Conservation (phyloP, 2,329 filamentous ascomycete species). For the Aureobasidium sp. region DNA sequence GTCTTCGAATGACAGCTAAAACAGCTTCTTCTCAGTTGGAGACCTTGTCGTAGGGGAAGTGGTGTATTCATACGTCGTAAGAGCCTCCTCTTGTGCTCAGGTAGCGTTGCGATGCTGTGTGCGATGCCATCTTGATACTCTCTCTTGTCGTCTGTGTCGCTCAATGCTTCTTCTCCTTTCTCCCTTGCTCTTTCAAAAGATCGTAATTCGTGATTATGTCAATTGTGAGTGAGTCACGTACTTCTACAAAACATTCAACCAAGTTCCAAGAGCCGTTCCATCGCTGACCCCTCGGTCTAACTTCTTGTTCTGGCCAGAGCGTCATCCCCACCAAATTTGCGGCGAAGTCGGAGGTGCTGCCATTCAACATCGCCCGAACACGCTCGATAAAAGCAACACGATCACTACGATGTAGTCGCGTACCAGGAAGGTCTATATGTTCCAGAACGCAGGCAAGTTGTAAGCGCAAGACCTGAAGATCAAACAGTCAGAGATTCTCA, state of each 20-base stretch:
- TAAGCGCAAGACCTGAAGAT: too few relatives aligned
- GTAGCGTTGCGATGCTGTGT: constrained; percentile 53
- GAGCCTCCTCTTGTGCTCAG: constrained; percentile 57
- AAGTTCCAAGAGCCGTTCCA: constrained; percentile 3
- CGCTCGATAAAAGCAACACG: neutral
- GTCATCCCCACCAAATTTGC: constrained; percentile 5
- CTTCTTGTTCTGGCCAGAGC: constrained; percentile 13
- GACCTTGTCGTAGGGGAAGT: neutral
- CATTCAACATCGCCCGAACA: neutral
- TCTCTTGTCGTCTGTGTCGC: constrained; percentile 4
- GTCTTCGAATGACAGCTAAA: constrained; percentile 78
- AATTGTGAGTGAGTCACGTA: neutral
- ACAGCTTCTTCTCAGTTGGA: constrained; percentile 20
- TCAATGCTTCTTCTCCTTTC: neutral
- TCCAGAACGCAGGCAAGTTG: too few relatives aligned
- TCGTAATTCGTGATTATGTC: neutral
- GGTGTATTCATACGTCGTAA: constrained; percentile 47
- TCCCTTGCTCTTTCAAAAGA: neutral
- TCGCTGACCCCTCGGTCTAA: constrained; percentile 3
- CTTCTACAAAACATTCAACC: neutral
- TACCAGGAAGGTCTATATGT: too few relatives aligned
- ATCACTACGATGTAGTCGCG: too few relatives aligned
- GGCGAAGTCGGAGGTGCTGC: constrained; percentile 5
- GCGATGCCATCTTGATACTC: constrained; percentile 27
- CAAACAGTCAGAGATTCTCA: too few relatives aligned